Percentiles rank a stretch among this genome's conserved stretches.
Conservation (phyloP, 2,329 filamentous ascomycete genomes). For the Arachnomyces sp. region DNA sequence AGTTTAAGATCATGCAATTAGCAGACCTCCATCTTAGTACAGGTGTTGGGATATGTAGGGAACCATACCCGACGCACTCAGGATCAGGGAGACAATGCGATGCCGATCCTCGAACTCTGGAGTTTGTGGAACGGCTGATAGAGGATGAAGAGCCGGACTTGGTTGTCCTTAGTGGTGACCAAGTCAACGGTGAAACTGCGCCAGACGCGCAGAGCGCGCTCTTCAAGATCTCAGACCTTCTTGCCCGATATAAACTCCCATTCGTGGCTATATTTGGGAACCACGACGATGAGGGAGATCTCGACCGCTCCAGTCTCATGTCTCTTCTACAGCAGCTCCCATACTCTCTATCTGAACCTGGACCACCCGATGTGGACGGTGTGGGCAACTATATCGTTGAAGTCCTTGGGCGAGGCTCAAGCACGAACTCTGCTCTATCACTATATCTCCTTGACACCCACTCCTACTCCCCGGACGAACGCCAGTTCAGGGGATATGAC, state of each 20-base stretch:
- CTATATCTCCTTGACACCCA: constrained; percentile 95
- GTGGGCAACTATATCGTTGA: constrained; percentile 95
- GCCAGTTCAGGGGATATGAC: constrained; percentile 84
- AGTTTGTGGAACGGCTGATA: constrained; percentile 75
- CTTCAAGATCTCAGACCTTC: constrained; percentile 81
- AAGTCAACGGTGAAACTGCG: constrained; percentile 88
- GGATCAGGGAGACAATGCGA: constrained; percentile 70
- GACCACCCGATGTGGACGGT: constrained; percentile 76
- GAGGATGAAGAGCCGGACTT: constrained; percentile 92
- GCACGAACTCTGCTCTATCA: constrained; percentile 81
- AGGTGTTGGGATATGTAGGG: constrained; percentile 74
- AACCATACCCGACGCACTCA: constrained; percentile 68
- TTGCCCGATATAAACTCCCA: constrained; percentile 81
- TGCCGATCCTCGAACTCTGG: constrained; percentile 82
- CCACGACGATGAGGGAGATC: constrained; percentile 85
- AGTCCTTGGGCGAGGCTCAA: constrained; percentile 69
- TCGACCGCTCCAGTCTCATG: constrained; percentile 75
- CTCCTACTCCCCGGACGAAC: constrained; percentile 82
- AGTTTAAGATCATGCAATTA: constrained; percentile 95
- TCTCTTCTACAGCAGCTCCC: constrained; percentile 75
- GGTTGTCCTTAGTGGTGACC: constrained; percentile 85
- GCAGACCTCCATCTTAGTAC: constrained; percentile 93
- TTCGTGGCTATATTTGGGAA: constrained; percentile 95
- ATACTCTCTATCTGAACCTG: constrained; percentile 78
- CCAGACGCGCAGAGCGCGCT: constrained; percentile 88